A percentile compares a stretch with the other conserved stretches of the same genome.
Evolutionary conservation across 192 early-diverging fungal genomes (phyloP).

Genomic region (Phlyctochytrium bullatum): DNA sequence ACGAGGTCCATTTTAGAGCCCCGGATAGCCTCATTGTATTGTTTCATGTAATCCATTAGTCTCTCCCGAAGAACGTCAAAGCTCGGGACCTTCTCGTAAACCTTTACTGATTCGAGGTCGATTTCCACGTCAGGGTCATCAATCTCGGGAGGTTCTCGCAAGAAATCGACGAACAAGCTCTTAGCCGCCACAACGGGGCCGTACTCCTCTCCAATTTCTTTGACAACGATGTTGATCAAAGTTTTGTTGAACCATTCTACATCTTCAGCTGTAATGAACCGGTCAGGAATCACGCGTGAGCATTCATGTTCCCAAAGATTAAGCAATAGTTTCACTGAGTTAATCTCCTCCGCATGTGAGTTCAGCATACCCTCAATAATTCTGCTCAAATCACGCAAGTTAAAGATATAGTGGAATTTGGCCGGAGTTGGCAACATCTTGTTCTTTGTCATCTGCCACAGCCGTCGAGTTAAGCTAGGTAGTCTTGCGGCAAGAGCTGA

Average conservation of each 20-base stretch:
- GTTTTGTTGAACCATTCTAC: conserved; percentile 61
- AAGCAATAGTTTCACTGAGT: conserved; percentile 42
- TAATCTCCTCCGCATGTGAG: conserved; percentile 51
- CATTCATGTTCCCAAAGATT: conserved; percentile 66
- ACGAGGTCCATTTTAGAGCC: conserved; percentile 68
- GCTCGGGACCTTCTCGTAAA: conserved; percentile 61
- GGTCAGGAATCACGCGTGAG: conserved; percentile 57
- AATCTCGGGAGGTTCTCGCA: conserved; percentile 58
- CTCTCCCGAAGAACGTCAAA: conserved; percentile 51
- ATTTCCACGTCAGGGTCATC: conserved; percentile 63
- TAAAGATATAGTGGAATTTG: conserved; percentile 70
- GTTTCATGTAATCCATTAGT: conserved; percentile 60
- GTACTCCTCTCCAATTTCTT: conserved; percentile 57
- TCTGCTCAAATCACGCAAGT: conserved; percentile 58
- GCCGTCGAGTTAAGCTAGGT: conserved; percentile 47
- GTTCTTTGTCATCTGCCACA: conserved; percentile 64
- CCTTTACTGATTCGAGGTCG: conserved; percentile 56
- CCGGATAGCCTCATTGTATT: conserved; percentile 58
- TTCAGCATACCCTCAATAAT: conserved; percentile 64
- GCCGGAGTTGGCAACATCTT: conserved; percentile 69
- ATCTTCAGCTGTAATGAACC: conserved; percentile 59
- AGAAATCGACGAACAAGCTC: conserved; percentile 58
- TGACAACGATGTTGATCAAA: conserved; percentile 38
- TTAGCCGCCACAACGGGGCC: conserved; percentile 38
- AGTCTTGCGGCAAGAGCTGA: conserved; percentile 35